These are phyloP conservation scores for Cucurbita ficifolia DNA, from an alignment of 306 rosid genomes.

Conservation along the genomic window DNA sequence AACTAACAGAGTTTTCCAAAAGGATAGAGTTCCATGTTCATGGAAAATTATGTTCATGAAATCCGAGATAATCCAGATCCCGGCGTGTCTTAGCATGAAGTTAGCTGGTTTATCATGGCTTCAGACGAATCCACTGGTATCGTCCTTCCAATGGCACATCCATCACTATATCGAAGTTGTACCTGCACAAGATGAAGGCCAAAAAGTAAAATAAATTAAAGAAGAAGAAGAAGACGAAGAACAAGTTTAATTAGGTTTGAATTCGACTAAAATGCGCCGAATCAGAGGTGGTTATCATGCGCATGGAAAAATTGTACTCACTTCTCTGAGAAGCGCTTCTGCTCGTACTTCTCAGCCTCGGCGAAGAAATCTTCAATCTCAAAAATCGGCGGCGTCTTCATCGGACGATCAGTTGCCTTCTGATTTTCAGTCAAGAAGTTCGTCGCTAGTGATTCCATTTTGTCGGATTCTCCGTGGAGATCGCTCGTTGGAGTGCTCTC, in stretches of 20 bases:
- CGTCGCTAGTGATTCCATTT: conserved; percentile 11
- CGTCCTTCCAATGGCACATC: conserved; percentile 84
- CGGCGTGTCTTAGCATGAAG: not conserved
- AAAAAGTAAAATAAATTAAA: not conserved
- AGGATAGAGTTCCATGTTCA: not conserved
- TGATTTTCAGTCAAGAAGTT: not conserved
- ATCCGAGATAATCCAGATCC: not conserved
- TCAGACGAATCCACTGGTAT: conserved; percentile 75
- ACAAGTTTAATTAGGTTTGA: conserved; percentile 53
- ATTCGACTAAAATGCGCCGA: conserved; percentile 27
- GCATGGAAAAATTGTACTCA: conserved; percentile 23
- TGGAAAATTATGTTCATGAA: not conserved
- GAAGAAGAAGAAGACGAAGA: conserved; percentile 6
- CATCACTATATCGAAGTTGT: conserved; percentile 76
- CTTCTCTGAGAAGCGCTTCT: conserved; percentile 66
- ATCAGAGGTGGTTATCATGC: conserved; percentile 26
- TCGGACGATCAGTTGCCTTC: not conserved
- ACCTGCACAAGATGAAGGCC: conserved; percentile 29
- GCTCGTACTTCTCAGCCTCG: conserved; percentile 57
- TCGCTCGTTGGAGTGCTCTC: conserved; percentile 29
- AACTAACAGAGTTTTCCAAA: not conserved
- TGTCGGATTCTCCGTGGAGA: conserved; percentile 34
- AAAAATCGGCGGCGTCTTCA: conserved; percentile 25
- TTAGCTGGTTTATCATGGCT: conserved; percentile 19
- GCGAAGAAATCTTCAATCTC: conserved; percentile 80